Base-by-base conservation (phyloP, 2,329 filamentous ascomycete genomes). In the Lachnum nothofagi region DNA sequence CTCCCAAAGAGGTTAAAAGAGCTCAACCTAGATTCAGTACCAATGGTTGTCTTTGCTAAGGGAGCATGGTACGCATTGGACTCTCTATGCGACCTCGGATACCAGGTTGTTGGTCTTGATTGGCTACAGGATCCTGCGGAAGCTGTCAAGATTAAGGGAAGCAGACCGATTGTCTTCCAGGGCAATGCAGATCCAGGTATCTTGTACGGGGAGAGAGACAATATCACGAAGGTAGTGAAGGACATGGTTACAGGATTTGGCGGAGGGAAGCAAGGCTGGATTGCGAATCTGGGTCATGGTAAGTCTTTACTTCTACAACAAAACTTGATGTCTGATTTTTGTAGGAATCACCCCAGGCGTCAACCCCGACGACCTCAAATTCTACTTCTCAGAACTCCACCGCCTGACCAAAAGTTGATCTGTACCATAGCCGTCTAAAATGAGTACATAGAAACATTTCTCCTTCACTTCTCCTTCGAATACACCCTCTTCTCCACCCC, bases 1-100 rank as follows among this genome's bases (percentile, higher is more conserved):
- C 77, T 98, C 3, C 91, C 91, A 1, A 76, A 74, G 60, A 83
- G 82, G 52, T 72, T 97, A 49, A 73, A 79, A 59, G 85, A 88
- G 65, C 76, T 94, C 64, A 83, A 83, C 0, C 71, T 91, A 44
- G 86, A 91, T 49, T 76, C 74, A 9, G 91, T 98, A 3, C 93
- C 93, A 3, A 96, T 97, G 91, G 94, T 91, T 4, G 90, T 97
- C 20, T 98, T 98, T 68, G 90, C 93, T 29, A 98, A 98, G 74
- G 93, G 93, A 9, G 91, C 93, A 9, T 97, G 93, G 88, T 93
- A 95, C 68, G 89, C 90, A 3, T 76, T 98, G 42, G 88, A 96
- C 60, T 83, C 87, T 25, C 79, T 93, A 17, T 96, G 91, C 72
- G 75, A 90, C 63, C 80, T 91, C 14, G 91, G 90, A 34, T 98